Evolutionary conservation across 2,329 filamentous ascomycete genomes (phyloP), one percentile per base, ranked within the genome.

Genomic region (Sporothrix globosa): DNA sequence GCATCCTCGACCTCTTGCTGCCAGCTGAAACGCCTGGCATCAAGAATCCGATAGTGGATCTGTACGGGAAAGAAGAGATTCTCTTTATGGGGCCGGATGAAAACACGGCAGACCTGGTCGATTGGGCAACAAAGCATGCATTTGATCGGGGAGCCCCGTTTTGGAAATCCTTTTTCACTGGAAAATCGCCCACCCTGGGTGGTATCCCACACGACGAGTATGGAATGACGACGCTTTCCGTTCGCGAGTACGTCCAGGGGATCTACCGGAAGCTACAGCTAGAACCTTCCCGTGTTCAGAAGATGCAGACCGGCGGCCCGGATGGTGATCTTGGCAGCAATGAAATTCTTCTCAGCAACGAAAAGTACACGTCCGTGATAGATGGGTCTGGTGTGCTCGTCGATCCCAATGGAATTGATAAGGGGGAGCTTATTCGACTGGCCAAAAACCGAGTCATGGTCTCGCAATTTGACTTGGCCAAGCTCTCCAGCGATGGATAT

Each of bases 131-230:
- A 1, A 91, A 96, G 80, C 96, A 99, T 80, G 96, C 96, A 72
- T 89, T 93, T 68, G 83, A 84, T 73, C 90, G 96, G 76, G 93
- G 93, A 60, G 96, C 96, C 4, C 93, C 93, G 39, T 99, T 95
- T 93, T 99, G 96, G 96, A 99, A 99, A 86, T 99, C 96, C 0
- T 99, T 99, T 88, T 99, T 99, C 86, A 99, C 96, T 2, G 96
- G 96, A 77, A 99, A 99, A 86, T 97, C 93, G 75, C 96, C 93
- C 68, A 96, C 92, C 81, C 87, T 99, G 17, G 96, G 96, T 73
- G 96, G 96, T 78, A 99, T 99, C 75, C 96, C 96, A 50, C 96
- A 99, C 81, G 96, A 99, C 79, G 83, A 85, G 53, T 99, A 99
- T 78, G 96, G 96, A 76, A 99, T 99, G 96, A 99, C 96, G 0